Evolutionary conservation across 257 asterid genomes (phyloP).

Genomic region (Salvia hispanica): DNA sequence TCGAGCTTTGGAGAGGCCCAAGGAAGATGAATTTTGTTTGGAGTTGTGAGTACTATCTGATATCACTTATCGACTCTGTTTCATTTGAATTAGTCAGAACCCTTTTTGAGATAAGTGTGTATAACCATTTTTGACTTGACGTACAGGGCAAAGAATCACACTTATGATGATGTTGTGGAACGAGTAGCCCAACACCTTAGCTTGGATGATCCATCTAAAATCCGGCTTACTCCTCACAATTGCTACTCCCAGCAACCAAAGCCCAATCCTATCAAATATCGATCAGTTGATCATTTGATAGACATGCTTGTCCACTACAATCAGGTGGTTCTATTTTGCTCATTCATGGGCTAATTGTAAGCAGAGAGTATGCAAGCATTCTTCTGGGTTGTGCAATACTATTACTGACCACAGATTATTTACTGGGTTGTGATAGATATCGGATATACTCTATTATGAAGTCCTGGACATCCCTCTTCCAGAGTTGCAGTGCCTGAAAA

Average conservation of each 20-base stretch:
- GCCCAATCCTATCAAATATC: slow-evolving; percentile 86
- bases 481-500: slow-evolving; percentile 89
- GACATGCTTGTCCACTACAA: slow-evolving; percentile 98
- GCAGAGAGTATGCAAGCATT: not conserved
- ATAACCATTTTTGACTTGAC: slow-evolving; percentile 35
- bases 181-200: slow-evolving; percentile 81
- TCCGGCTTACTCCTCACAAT: slow-evolving; percentile 94
- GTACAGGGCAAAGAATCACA: slow-evolving; percentile 81
- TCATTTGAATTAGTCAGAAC: slow-evolving; percentile 11
- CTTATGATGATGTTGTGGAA: slow-evolving; percentile 93
- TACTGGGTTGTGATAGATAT: slow-evolving; percentile 52
- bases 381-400: slow-evolving; percentile 4
- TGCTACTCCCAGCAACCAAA: slow-evolving; percentile 98
- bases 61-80: slow-evolving; percentile 8
- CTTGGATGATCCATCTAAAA: slow-evolving; percentile 86
- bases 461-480: slow-evolving; percentile 97
- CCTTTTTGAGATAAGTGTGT: slow-evolving; percentile 5
- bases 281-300: slow-evolving; percentile 81
- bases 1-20: slow-evolving; percentile 86
- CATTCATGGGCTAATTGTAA: not conserved
- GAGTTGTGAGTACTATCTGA: slow-evolving; percentile 73
- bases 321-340: slow-evolving; percentile 58
- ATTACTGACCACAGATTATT: slow-evolving; percentile 20
- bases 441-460: slow-evolving; percentile 90
- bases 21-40: slow-evolving; percentile 88